A percentile compares a stretch with the other conserved stretches of the same genome.
Evolutionary conservation across 176 grass and related monocot species (phyloP).

Genomic region (Lolium perenne): DNA sequence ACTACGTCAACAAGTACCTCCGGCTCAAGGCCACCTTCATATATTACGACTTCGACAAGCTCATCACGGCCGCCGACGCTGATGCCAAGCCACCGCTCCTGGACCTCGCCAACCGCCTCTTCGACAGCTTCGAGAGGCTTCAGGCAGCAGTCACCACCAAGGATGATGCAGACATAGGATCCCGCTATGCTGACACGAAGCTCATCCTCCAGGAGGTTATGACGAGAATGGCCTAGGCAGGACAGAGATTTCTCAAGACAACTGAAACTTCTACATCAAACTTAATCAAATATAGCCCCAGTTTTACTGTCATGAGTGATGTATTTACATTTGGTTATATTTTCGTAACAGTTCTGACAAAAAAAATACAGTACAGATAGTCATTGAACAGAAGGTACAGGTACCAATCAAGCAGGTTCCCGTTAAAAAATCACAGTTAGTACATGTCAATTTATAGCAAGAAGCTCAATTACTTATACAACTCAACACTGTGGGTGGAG

Average conservation of each 20-base stretch:
- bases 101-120: constrained; percentile 70
- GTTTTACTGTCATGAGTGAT: neutral
- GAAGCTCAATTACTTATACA: neutral
- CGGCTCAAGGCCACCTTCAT: constrained; percentile 86
- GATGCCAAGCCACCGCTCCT: constrained; percentile 48
- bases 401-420: neutral
- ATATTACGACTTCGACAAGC: constrained; percentile 90
- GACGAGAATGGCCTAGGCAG: constrained; percentile 58
- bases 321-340: neutral
- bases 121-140: constrained; percentile 77
- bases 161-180: constrained; percentile 50
- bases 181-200: constrained; percentile 58
- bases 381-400: neutral
- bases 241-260: neutral
- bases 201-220: constrained; percentile 76
- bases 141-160: constrained; percentile 60
- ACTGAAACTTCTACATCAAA: neutral
- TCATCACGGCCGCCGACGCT: constrained; percentile 58
- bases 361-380: neutral
- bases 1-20: constrained; percentile 84
- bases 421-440: neutral
- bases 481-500: neutral
- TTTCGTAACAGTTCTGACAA: neutral
- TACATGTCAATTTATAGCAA: neutral
- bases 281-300: neutral